Evolutionary conservation across 345 rosid genomes (phyloP), one percentile per base, ranked within the genome.

Genomic region (Moricandia moricandioides): DNA sequence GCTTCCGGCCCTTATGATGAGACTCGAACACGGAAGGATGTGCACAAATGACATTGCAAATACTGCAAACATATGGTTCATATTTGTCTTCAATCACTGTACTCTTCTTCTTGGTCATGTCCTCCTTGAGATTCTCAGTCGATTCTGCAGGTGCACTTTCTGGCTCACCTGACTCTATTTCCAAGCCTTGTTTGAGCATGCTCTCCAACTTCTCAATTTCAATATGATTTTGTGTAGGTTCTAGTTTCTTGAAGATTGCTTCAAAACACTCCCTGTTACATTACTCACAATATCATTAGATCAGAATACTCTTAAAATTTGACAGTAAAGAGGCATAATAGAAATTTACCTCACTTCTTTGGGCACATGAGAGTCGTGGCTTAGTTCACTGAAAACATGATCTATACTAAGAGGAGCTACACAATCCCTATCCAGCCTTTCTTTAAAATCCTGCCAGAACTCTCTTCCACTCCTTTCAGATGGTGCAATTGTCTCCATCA

Each of bases 291-390:
- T 47, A 49, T 67, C 21, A 49, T 67, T 9, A 67, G 1, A 67
- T 30, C 27, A 67, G 16, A 49, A 13, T 31, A 51, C 43, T 47
- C 16, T 0, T 7, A 27, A 7, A 8, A 7, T 37, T 45, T 45
- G 18, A 27, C 57, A 27, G 0, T 49, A 56, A 31, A 49, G 45
- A 39, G 12, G 58, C 57, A 47, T 27, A 29, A 47, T 43, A 16
- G 55, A 49, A 79, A 9, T 31, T 69, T 75, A 87, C 92, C 90
- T 80, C 65, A 56, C 74, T 68, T 83, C 83, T 57, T 71, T 75
- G 27, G 84, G 71, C 4, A 79, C 43, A 7, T 43, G 49, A 39
- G 64, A 66, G 68, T 78, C 64, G 62, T 72, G 75, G 45, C 74
- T 85, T 4, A 67, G 55, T 78, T 86, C 83, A 65, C 65, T 34